These are phyloP conservation scores for Candida vartiovaarae DNA, from an alignment of 805 yeast species.

Conservation along the genomic window DNA sequence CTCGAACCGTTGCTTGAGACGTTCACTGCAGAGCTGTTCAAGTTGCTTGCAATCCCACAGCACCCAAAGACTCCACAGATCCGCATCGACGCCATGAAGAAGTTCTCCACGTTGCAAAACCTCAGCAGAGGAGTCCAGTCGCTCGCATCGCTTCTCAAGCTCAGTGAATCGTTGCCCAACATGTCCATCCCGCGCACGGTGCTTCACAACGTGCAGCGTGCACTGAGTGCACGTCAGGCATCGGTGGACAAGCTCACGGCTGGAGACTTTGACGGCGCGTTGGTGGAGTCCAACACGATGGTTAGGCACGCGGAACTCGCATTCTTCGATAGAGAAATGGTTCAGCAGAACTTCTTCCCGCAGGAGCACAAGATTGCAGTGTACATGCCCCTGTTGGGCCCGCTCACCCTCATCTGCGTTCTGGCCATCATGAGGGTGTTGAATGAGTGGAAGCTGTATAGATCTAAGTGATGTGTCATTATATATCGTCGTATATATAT, in stretches of 20 bases:
- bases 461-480: conserved; percentile 4
- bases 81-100: conserved; percentile 58
- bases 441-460: conserved; percentile 28
- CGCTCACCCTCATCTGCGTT: conserved; percentile 58
- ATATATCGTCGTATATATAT: neutral
- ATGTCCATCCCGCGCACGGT: conserved; percentile 82
- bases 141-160: conserved; percentile 60
- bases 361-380: conserved; percentile 95
- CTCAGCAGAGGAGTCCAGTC: conserved; percentile 59
- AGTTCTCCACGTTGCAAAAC: conserved; percentile 53
- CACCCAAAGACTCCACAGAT: conserved; percentile 51
- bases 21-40: conserved; percentile 70
- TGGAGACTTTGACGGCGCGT: conserved; percentile 41
- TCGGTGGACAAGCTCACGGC: conserved; percentile 24
- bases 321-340: conserved; percentile 91
- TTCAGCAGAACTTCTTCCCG: conserved; percentile 91
- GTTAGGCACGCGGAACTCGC: conserved; percentile 47
- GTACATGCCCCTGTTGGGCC: conserved; percentile 85
- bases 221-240: conserved; percentile 35
- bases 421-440: conserved; percentile 43
- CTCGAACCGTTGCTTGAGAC: conserved; percentile 54
- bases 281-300: conserved; percentile 44
- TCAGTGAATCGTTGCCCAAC: conserved; percentile 61
- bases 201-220: conserved; percentile 42
- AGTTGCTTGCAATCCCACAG: conserved; percentile 61